These are phyloP conservation scores for Emergomyces orientalis DNA, from an alignment of 2,329 filamentous ascomycete genomes.

Conservation along the genomic window DNA sequence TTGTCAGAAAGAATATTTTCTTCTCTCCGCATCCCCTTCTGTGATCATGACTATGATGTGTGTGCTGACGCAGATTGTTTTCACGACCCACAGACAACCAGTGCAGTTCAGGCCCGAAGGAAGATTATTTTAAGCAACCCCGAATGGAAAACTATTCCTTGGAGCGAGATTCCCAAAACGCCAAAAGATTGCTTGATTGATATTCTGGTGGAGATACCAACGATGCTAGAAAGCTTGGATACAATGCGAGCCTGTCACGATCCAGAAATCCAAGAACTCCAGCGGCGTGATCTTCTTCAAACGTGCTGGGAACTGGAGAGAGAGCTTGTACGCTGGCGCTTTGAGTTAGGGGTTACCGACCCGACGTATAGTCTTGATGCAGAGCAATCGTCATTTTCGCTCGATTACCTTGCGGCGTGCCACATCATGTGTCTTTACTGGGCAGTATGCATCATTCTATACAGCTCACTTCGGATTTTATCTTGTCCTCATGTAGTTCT, in stretches of 20 bases:
- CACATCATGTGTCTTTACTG: constrained; percentile 10
- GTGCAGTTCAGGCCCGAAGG: constrained; percentile 17
- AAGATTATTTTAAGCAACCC: constrained; percentile 23
- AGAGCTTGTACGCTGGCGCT: not conserved
- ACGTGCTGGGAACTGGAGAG: not conserved
- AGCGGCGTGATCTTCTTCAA: not conserved
- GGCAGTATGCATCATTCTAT: constrained; percentile 8
- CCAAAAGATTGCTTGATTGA: constrained; percentile 29
- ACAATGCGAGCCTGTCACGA: constrained; percentile 7
- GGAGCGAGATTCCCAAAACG: constrained; percentile 24
- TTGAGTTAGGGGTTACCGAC: constrained; percentile 1
- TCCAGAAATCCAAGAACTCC: not conserved
- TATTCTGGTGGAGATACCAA: constrained; percentile 25
- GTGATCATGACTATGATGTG: not conserved
- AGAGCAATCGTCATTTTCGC: constrained; percentile 3
- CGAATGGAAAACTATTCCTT: constrained; percentile 30
- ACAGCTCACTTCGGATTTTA: constrained; percentile 8
- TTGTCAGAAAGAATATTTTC: constrained; percentile 4
- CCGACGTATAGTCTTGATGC: constrained; percentile 1
- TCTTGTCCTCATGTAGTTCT: constrained; percentile 1
- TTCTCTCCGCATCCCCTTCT: no score
- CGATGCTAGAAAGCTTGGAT: constrained; percentile 25
- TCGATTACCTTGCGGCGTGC: constrained; percentile 7
- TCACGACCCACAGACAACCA: constrained; percentile 4
- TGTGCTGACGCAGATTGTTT: not conserved